Evolutionary conservation across 1,284 basidiomycete genomes (phyloP).

Genomic region (Porodaedalea pini): DNA sequence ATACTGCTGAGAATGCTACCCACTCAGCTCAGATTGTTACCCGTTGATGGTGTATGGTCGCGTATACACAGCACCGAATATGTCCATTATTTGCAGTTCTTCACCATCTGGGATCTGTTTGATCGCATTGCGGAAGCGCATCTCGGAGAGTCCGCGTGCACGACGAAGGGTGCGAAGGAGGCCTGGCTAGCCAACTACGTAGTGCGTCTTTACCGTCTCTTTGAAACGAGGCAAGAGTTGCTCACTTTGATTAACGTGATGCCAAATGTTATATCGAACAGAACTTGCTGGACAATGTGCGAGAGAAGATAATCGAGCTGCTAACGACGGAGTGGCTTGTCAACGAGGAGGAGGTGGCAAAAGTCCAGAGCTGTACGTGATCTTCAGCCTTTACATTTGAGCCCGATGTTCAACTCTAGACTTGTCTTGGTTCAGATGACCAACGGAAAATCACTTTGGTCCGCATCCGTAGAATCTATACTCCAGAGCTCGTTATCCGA

Average conservation of each 20-base stretch:
- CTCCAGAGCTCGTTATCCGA: slow-evolving; percentile 88
- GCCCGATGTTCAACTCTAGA: background rate
- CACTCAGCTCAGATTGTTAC: slow-evolving; percentile 52
- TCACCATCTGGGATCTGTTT: slow-evolving; percentile 63
- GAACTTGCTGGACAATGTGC: slow-evolving; percentile 54
- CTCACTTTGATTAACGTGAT: background rate
- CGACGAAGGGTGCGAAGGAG: slow-evolving; percentile 55
- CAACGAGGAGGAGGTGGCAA: slow-evolving; percentile 42
- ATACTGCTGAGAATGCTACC: slow-evolving; percentile 66
- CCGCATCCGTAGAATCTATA: slow-evolving; percentile 82
- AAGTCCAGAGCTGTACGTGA: slow-evolving; percentile 35
- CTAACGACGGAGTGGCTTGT: slow-evolving; percentile 77
- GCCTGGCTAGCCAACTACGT: slow-evolving; percentile 63
- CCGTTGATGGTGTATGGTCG: slow-evolving; percentile 36
- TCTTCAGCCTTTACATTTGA: background rate
- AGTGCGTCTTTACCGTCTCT: slow-evolving; percentile 33
- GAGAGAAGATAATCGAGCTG: slow-evolving; percentile 59
- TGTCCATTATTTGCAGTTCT: slow-evolving; percentile 71
- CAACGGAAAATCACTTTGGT: slow-evolving; percentile 66
- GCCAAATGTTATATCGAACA: slow-evolving; percentile 26
- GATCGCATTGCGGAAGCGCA: slow-evolving; percentile 56
- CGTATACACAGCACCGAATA: slow-evolving; percentile 68
- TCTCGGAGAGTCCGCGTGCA: slow-evolving; percentile 46
- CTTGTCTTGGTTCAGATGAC: slow-evolving; percentile 40
- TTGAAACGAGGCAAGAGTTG: background rate